phyloP scores from a whole-genome alignment of 257 asterid genomes.

The Orobanche coerulescens region DNA sequence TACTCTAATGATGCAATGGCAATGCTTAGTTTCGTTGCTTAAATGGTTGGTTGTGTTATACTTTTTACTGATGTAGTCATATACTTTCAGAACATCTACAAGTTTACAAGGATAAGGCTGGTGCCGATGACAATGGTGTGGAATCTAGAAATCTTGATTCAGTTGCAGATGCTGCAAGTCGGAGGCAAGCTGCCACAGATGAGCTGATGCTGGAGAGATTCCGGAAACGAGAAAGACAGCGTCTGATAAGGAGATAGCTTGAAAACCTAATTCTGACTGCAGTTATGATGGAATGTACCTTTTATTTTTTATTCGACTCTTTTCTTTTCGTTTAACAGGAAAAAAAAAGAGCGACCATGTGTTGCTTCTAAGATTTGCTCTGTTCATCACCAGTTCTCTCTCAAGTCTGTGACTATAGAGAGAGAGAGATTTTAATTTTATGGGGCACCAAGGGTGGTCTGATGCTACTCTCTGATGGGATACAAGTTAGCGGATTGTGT shows the following conservation, averaged over 20 bases:
- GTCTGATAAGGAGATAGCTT: slow-evolving; percentile 61
- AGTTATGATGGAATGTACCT: not conserved
- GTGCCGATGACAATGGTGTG: slow-evolving; percentile 32
- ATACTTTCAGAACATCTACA: slow-evolving; percentile 62
- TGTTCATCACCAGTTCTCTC: not conserved
- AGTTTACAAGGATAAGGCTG: slow-evolving; percentile 52
- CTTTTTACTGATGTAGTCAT: slow-evolving; percentile 7
- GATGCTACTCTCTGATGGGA: not conserved
- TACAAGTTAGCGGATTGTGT: no score
- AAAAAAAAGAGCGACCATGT: not conserved
- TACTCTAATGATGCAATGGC: not conserved
- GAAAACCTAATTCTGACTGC: not conserved
- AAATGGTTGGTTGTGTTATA: not conserved
- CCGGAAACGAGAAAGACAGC: slow-evolving; percentile 88
- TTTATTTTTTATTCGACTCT: not conserved
- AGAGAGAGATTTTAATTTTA: no score
- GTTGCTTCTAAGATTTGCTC: not conserved
- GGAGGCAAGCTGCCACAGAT: slow-evolving; percentile 94
- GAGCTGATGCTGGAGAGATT: slow-evolving; percentile 89
- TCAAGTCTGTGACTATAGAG: not conserved
- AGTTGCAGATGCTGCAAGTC: slow-evolving; percentile 43
- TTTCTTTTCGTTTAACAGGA: not conserved
- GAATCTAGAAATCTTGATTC: slow-evolving; percentile 46
- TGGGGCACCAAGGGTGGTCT: not conserved
- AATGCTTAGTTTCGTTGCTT: not conserved